phyloP scores from a whole-genome alignment of 257 asterid genomes.

The Solanum sejunctum region DNA sequence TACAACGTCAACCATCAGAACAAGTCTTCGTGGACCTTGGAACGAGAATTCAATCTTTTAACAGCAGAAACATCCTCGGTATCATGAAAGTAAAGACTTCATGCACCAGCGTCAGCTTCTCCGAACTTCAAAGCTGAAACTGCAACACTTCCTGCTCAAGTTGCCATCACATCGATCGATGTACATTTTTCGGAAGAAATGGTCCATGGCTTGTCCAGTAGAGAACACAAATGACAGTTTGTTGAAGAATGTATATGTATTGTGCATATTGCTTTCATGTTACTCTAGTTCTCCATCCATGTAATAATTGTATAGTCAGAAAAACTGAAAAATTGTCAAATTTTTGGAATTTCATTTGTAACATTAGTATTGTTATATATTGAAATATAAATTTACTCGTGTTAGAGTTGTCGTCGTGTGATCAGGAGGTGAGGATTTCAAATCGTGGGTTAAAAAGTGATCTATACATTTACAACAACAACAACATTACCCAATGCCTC shows the following conservation, averaged over 20 bases:
- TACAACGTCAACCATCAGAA: slow-evolving; percentile 52
- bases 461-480: neutral
- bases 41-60: slow-evolving; percentile 60
- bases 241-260: neutral
- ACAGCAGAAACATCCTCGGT: slow-evolving; percentile 5
- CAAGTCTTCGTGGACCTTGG: slow-evolving; percentile 67
- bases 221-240: neutral
- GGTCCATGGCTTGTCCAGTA: neutral
- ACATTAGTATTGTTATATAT: neutral
- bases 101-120: neutral
- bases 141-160: neutral
- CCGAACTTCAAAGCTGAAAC: neutral
- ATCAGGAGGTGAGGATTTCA: fast-evolving
- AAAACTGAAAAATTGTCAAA: neutral
- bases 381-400: neutral
- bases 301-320: neutral
- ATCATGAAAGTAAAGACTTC: neutral
- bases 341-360: neutral
- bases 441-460: neutral
- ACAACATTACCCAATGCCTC: no score
- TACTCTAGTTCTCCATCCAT: neutral
- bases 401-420: neutral
- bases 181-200: neutral
- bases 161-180: neutral
- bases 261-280: neutral